Percentiles rank a stretch among this genome's conserved stretches.
phyloP scores from a whole-genome alignment of 305 asterid genomes.

The Fraxinus nigra region DNA sequence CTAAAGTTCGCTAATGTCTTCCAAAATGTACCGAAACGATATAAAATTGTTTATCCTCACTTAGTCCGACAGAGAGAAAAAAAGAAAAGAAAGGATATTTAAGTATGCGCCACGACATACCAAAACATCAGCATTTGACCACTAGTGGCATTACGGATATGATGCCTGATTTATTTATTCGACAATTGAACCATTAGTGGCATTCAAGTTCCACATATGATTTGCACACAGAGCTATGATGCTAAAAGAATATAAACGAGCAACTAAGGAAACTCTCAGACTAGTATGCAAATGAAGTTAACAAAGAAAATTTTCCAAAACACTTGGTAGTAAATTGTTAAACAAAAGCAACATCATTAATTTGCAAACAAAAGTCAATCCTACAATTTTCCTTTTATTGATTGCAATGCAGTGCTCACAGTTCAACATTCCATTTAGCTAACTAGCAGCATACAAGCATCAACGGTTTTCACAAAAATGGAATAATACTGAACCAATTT shows the following conservation, averaged over 20 bases:
- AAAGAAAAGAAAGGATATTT: neutral
- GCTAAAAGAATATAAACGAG: neutral
- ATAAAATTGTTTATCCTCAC: neutral
- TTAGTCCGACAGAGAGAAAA: neutral
- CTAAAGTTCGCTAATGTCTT: neutral
- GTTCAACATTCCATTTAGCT: constrained; percentile 24
- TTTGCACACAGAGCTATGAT: neutral
- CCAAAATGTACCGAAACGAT: neutral
- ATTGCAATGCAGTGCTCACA: constrained; percentile 17
- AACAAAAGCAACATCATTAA: constrained; percentile 8
- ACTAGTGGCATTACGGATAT: neutral
- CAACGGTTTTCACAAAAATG: constrained; percentile 23
- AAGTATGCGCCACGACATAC: neutral
- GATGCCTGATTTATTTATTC: neutral
- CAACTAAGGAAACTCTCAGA: neutral
- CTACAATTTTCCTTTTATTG: constrained; percentile 25
- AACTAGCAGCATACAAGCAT: constrained; percentile 24
- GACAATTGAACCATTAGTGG: neutral
- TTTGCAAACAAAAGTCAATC: constrained; percentile 19
- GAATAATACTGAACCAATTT: constrained; percentile 16
- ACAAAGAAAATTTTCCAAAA: neutral
- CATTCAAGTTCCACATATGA: neutral
- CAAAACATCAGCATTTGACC: neutral
- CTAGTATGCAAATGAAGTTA: neutral
- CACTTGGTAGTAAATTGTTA: neutral